phyloP scores from a whole-genome alignment of 2,329 filamentous ascomycete genomes.

The Ophiostoma triangulosporum region DNA sequence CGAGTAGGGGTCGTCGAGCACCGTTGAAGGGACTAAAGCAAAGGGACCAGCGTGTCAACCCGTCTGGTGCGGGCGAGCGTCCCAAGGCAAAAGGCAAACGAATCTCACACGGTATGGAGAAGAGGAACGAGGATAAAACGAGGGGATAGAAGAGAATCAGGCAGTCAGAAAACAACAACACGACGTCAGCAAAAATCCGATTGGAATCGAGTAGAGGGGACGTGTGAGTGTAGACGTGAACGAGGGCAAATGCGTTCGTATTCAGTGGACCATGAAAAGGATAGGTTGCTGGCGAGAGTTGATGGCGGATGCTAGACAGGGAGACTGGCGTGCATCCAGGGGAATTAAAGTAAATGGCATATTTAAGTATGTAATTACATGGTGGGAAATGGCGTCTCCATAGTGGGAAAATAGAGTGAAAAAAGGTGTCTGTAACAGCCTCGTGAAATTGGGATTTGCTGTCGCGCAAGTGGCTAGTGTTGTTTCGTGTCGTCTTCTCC shows the following conservation, averaged over 20 bases:
- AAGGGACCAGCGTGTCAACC: not conserved
- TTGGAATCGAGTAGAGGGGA: not conserved
- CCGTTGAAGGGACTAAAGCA: not conserved
- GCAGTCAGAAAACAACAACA: not conserved
- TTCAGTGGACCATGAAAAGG: conserved; percentile 9
- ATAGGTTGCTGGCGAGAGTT: conserved; percentile 1
- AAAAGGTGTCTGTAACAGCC: conserved; percentile 14
- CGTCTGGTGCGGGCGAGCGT: not conserved
- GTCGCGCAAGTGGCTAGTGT: too few species aligned
- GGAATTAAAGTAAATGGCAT: not conserved
- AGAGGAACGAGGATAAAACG: not conserved
- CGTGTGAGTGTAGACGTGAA: not conserved
- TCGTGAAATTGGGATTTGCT: conserved; percentile 14
- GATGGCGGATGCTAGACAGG: not conserved
- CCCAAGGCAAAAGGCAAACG: not conserved
- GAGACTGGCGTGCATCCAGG: not conserved
- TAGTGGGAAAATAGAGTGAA: conserved; percentile 7
- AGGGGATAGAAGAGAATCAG: not conserved
- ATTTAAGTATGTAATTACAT: not conserved
- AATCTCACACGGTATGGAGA: not conserved
- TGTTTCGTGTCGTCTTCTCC: too few species aligned
- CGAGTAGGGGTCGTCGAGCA: not conserved
- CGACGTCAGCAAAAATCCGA: not conserved
- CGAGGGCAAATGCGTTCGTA: conserved; percentile 9
- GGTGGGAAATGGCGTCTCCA: not conserved